Evolutionary conservation across 257 asterid species (phyloP).

Genomic region (Nicotiana otophora): DNA sequence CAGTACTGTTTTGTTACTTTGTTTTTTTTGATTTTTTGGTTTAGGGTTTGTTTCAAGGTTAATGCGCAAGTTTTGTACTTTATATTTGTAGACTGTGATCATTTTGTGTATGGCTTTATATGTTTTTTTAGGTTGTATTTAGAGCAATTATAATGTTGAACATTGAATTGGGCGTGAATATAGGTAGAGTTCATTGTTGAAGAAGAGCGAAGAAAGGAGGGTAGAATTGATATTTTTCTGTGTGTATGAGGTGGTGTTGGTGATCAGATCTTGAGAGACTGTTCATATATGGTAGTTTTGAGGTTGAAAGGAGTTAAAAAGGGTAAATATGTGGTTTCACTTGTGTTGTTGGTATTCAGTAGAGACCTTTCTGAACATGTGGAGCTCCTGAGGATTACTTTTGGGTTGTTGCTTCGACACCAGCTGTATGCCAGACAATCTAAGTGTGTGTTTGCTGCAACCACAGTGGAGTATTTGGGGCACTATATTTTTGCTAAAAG

Average conservation of each 20-base stretch:
- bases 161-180: background rate
- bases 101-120: slow-evolving; percentile 3
- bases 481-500: too few relatives aligned
- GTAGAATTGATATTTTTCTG: background rate
- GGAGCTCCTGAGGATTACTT: too few relatives aligned
- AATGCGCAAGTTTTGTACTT: background rate
- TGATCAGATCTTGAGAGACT: slow-evolving; percentile 3
- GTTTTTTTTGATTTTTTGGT: background rate
- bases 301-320: slow-evolving; percentile 18
- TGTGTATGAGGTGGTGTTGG: background rate
- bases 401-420: too few relatives aligned
- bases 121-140: background rate
- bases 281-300: slow-evolving; percentile 19
- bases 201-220: background rate
- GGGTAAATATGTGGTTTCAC: background rate
- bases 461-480: too few relatives aligned
- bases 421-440: too few relatives aligned
- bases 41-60: background rate
- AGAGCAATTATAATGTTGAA: background rate
- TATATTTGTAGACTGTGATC: background rate
- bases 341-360: background rate
- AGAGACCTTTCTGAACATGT: too few relatives aligned
- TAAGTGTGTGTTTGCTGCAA: too few relatives aligned
- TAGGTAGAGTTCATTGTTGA: slow-evolving; percentile 6
- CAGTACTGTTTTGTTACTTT: slow-evolving; percentile 15